Base-by-base conservation (phyloP, 371 early-diverging fungal genomes). In the Rhizopus stolonifer region DNA sequence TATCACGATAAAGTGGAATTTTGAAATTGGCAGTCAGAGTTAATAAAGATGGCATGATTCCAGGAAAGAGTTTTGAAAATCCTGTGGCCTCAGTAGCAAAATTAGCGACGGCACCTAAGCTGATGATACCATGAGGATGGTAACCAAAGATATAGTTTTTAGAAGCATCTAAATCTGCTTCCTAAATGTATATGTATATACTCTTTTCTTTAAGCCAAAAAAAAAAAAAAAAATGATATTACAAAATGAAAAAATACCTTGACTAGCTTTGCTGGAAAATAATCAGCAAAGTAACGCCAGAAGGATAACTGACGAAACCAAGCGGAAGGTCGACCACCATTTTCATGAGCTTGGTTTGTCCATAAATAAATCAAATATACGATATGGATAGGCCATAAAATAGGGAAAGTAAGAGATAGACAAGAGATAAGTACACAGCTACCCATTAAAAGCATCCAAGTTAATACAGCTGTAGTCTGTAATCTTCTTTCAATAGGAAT, bases 61-160 rank as follows among this genome's bases (percentile, higher is more conserved):
- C 91, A 0, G 86, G 84, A 42, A 86, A 81, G 4, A 74, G 53
- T 21, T 80, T 61, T 13, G 84, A 80, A 38, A 90, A 72, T 1
- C 72, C 59, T 19, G 78, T 81, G 1, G 78, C 80, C 53, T 87
- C 84, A 13, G 87, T 90, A 8, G 74, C 89, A 75, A 92, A 90
- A 39, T 86, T 85, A 25, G 81, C 73, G 51, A 85, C 81, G 0
- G 91, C 90, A 4, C 92, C 92, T 48, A 90, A 70, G 11, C 84
- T 79, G 43, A 94, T 82, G 31, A 95, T 86, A 9, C 93, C 90
- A 40, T 90, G 90, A 10, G 90, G 90, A 51, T 88, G 87, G 49
- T 86, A 86, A 2, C 87, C 88, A 64, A 90, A 87, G 13, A 90
- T 65, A 40, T 90, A 90, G 55, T 83, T 89, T 54, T 81, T 80